These are phyloP conservation scores for Penicillium sp. DNA, from an alignment of 2,329 filamentous ascomycete genomes.

Conservation along the genomic window DNA sequence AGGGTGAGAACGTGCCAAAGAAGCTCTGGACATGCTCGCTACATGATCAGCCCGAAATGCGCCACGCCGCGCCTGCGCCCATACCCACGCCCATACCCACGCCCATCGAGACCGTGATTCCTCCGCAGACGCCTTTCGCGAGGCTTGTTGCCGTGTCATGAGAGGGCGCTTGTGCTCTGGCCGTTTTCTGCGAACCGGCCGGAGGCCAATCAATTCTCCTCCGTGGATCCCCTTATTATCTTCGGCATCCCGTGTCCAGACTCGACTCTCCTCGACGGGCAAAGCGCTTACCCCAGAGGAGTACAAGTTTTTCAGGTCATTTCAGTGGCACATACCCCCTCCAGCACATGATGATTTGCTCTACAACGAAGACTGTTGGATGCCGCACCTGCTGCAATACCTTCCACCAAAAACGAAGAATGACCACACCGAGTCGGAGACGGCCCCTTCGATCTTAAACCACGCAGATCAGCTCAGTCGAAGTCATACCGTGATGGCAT, in stretches of 20 bases:
- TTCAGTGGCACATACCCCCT: slow-evolving; percentile 13
- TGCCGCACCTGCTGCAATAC: slow-evolving; percentile 35
- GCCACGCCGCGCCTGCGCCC: slow-evolving; percentile 18
- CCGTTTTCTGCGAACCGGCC: slow-evolving; percentile 36
- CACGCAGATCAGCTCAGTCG: slow-evolving; percentile 22
- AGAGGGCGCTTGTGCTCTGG: slow-evolving; percentile 39
- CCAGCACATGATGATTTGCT: slow-evolving; percentile 8
- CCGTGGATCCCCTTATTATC: slow-evolving; percentile 9
- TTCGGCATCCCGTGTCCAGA: slow-evolving; percentile 11
- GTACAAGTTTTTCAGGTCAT: slow-evolving; percentile 20
- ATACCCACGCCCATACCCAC: slow-evolving; percentile 17
- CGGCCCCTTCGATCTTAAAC: slow-evolving; percentile 8
- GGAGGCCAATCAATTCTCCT: slow-evolving; percentile 20
- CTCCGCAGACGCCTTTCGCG: slow-evolving; percentile 26
- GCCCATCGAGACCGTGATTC: slow-evolving; percentile 31
- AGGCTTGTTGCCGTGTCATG: slow-evolving; percentile 41
- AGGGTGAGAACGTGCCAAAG: background rate
- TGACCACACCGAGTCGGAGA: background rate
- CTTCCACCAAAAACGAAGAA: slow-evolving; percentile 21
- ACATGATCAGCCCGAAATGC: slow-evolving; percentile 29
- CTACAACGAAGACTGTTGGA: slow-evolving; percentile 35
- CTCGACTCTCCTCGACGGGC: slow-evolving; percentile 8
- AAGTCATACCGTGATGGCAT: slow-evolving; percentile 31
- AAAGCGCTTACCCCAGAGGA: slow-evolving; percentile 18
- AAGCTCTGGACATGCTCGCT: slow-evolving; percentile 10